phyloP scores from a whole-genome alignment of 2,329 filamentous ascomycete genomes.

The Aspergillus jensenii region DNA sequence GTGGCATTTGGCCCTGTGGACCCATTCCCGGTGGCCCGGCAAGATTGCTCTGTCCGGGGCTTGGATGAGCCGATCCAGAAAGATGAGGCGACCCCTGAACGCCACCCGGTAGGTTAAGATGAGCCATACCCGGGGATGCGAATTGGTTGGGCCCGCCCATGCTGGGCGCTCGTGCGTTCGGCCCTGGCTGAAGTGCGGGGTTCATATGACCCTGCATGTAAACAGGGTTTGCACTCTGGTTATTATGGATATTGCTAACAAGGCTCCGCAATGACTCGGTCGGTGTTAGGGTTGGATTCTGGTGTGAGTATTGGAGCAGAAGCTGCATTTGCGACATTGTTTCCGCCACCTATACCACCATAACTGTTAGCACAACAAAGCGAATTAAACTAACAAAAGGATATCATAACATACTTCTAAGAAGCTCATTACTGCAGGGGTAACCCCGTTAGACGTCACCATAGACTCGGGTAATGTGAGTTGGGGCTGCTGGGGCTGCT shows the following conservation, averaged over 20 bases:
- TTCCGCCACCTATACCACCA: conserved; percentile 56
- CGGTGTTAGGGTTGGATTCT: conserved; percentile 53
- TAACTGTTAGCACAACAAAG: neutral
- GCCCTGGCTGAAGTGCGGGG: conserved; percentile 36
- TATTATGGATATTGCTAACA: conserved; percentile 45
- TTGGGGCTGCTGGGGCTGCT: conserved; percentile 43
- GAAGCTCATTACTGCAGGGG: conserved; percentile 57
- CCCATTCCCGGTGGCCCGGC: conserved; percentile 54
- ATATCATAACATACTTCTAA: conserved; percentile 54
- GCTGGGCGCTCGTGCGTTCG: conserved; percentile 43
- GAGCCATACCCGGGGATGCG: conserved; percentile 59
- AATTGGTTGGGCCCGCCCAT: conserved; percentile 53
- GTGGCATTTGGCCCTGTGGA: conserved; percentile 56
- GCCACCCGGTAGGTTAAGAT: conserved; percentile 50
- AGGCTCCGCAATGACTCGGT: conserved; percentile 56
- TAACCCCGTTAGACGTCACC: conserved; percentile 55
- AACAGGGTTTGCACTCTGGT: conserved; percentile 31
- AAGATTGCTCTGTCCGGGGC: conserved; percentile 47
- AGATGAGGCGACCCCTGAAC: conserved; percentile 53
- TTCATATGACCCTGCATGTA: conserved; percentile 34
- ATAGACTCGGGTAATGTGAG: conserved; percentile 46
- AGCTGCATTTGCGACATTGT: conserved; percentile 65
- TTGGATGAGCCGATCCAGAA: conserved; percentile 50
- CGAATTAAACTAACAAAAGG: neutral
- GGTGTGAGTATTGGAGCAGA: conserved; percentile 58